Evolutionary conservation across 805 yeast species (phyloP).

Genomic region (Ogataea pini): DNA sequence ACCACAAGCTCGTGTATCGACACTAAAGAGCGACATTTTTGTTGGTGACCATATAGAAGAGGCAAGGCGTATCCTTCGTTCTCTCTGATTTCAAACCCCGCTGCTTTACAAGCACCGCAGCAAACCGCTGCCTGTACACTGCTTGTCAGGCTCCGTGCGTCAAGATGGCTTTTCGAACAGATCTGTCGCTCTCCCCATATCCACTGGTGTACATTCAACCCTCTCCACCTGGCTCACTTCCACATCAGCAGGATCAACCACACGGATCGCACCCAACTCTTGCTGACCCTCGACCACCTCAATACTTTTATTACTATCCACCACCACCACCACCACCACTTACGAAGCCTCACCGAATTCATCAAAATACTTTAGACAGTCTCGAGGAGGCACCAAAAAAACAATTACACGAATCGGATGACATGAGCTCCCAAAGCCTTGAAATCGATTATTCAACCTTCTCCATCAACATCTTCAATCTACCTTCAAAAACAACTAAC

Average conservation of each 20-base stretch:
- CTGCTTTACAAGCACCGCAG: background rate
- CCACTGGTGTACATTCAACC: conserved; percentile 10
- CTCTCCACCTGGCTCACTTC: background rate
- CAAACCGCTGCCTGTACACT: background rate
- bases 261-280: background rate
- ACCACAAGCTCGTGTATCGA: background rate
- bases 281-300: background rate
- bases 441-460: conserved; percentile 2
- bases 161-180: conserved; percentile 12
- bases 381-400: background rate
- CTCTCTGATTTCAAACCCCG: background rate
- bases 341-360: background rate
- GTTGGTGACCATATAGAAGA: conserved; percentile 2
- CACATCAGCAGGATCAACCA: background rate
- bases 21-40: background rate
- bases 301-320: conserved; percentile 9
- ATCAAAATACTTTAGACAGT: background rate
- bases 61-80: background rate
- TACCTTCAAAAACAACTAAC: conserved; percentile 14
- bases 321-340: background rate
- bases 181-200: conserved; percentile 8
- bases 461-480: conserved; percentile 19
- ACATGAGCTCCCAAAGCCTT: background rate
- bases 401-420: background rate
- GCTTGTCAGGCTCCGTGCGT: background rate